Evolutionary conservation across 768 basidiomycete genomes (phyloP).

Genomic region (Vararia minispora): DNA sequence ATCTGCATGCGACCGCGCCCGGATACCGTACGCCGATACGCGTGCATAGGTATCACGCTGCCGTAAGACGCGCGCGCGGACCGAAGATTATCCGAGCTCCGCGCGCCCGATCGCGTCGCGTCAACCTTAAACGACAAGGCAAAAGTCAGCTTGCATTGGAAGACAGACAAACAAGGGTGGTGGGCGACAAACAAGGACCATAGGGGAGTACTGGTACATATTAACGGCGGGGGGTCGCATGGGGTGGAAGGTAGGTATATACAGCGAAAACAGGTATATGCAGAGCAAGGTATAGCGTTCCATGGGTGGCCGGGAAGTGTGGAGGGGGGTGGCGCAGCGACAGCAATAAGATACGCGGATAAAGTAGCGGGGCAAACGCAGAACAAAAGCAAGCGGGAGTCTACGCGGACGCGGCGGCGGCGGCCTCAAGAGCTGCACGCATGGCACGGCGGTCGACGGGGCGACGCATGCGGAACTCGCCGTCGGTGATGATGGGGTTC

Average conservation of each 20-base stretch:
- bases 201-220: too few species aligned
- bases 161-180: too few species aligned
- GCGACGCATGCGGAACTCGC: conserved; percentile 23
- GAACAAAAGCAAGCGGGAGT: neutral
- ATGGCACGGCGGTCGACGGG: conserved; percentile 4
- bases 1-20: too few species aligned
- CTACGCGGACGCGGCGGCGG: neutral
- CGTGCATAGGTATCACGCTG: too few species aligned
- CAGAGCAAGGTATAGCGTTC: neutral
- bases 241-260: neutral
- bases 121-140: too few species aligned
- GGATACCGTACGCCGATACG: too few species aligned
- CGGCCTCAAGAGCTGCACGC: neutral
- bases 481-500: conserved; percentile 60
- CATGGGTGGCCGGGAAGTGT: neutral
- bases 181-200: too few species aligned
- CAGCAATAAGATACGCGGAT: neutral
- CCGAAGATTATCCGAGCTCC: too few species aligned
- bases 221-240: too few species aligned
- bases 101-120: too few species aligned
- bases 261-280: conserved; percentile 1
- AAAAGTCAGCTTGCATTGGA: too few species aligned
- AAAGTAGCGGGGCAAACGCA: neutral
- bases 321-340: neutral
- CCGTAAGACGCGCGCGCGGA: too few species aligned